Conservation (phyloP, 139 green algal genomes). For the Chlorella sorokiniana region DNA sequence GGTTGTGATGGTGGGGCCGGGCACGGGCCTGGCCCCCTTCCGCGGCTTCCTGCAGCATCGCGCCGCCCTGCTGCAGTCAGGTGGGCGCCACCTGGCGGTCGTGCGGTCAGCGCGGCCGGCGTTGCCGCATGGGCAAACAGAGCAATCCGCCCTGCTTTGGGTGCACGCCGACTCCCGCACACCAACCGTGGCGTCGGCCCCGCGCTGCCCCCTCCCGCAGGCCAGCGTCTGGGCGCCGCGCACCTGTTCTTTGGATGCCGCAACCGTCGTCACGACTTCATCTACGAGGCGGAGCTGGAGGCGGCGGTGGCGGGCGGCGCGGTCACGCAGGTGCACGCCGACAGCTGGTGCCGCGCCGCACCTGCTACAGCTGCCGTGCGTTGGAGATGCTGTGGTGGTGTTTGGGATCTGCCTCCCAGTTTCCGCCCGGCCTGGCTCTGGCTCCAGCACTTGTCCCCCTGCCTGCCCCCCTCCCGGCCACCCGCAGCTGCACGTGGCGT, state of each 20-base stretch:
- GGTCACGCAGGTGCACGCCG: slow-evolving; percentile 42
- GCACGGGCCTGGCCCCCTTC: slow-evolving; percentile 97
- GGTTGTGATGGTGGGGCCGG: slow-evolving; percentile 96
- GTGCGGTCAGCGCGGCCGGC: not conserved
- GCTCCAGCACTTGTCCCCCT: not conserved
- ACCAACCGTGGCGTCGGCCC: not conserved
- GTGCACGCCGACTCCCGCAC: too few relatives aligned
- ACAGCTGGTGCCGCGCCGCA: not conserved
- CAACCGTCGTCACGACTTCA: slow-evolving; percentile 75
- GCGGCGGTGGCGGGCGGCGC: slow-evolving; percentile 57
- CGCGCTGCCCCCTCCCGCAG: not conserved
- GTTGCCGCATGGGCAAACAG: too few relatives aligned
- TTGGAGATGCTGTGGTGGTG: too few relatives aligned
- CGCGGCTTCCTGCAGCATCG: slow-evolving; percentile 96
- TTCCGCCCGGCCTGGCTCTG: too few relatives aligned
- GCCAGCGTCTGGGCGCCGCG: slow-evolving; percentile 64
- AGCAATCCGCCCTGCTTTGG: not conserved
- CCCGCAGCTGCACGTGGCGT: slow-evolving; percentile 75
- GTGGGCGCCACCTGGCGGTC: not conserved
- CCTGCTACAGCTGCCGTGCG: too few relatives aligned
- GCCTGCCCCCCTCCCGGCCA: not conserved
- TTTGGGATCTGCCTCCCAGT: too few relatives aligned
- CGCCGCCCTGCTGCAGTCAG: not conserved
- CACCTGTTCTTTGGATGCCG: slow-evolving; percentile 93
- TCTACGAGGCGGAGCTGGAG: slow-evolving; percentile 86